phyloP scores from a whole-genome alignment of 257 asterid species.

The Rhazya stricta region DNA sequence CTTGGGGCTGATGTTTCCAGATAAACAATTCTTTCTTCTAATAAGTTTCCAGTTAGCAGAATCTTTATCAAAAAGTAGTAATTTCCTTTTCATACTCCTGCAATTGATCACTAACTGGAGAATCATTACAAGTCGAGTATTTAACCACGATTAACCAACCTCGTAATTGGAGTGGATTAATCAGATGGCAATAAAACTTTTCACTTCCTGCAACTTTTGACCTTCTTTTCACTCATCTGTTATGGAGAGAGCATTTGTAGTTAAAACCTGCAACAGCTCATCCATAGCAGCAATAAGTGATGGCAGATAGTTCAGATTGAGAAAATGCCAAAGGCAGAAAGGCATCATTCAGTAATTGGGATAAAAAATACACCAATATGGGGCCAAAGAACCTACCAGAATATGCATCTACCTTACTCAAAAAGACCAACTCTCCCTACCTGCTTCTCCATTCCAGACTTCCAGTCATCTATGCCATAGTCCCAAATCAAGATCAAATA shows the following conservation, averaged over 20 bases:
- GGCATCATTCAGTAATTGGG: background rate
- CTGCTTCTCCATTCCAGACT: background rate
- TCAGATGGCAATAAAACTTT: too few species aligned
- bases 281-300: background rate
- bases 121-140: too few species aligned
- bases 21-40: too few species aligned
- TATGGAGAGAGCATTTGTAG: background rate
- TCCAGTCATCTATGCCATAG: background rate
- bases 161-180: too few species aligned
- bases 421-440: background rate
- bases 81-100: too few species aligned
- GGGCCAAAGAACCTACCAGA: background rate
- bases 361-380: conserved; percentile 1
- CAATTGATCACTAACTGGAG: too few species aligned
- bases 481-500: background rate
- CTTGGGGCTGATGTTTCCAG: too few species aligned
- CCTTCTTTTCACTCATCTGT: too few species aligned
- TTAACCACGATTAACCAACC: too few species aligned
- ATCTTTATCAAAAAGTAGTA: too few species aligned
- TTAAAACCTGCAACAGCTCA: background rate
- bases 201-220: too few species aligned
- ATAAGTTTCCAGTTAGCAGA: too few species aligned
- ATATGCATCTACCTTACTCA: background rate
- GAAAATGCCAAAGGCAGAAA: conserved; percentile 3
- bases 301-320: background rate